Conservation (phyloP, 345 rosid species). For the Moricandia moricandioides region DNA sequence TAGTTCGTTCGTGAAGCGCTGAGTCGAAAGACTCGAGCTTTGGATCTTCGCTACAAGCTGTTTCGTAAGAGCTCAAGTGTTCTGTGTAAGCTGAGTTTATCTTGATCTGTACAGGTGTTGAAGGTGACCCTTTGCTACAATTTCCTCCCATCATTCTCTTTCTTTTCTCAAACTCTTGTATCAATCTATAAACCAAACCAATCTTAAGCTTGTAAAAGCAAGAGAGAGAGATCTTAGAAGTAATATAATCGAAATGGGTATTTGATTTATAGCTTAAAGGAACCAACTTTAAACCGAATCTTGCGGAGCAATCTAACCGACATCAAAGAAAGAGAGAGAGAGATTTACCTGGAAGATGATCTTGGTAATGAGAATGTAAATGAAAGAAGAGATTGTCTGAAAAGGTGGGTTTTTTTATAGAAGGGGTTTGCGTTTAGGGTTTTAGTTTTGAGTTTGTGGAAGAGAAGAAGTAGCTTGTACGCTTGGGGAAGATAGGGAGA, state of each 20-base stretch:
- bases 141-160: too few species aligned
- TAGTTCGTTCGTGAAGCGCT: constrained; percentile 60
- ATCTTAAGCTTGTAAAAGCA: neutral
- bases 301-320: constrained; percentile 24
- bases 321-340: neutral
- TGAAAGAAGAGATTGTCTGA: constrained; percentile 4
- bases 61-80: constrained; percentile 58
- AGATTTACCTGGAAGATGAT: constrained; percentile 24
- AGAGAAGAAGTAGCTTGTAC: constrained; percentile 38
- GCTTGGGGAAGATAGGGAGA: constrained; percentile 21
- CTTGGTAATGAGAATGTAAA: neutral
- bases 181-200: neutral
- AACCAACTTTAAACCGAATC: neutral
- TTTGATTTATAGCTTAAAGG: neutral
- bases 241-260: neutral
- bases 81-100: constrained; percentile 21
- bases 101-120: constrained; percentile 38
- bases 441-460: neutral
- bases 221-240: neutral
- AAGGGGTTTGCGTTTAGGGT: constrained; percentile 6
- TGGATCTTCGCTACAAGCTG: constrained; percentile 71
- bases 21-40: constrained; percentile 65
- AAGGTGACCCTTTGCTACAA: constrained; percentile 12
- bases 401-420: neutral
- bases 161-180: too few species aligned